Conservation (phyloP, 73 alveolate species). For the Symbiodinium pilosum region DNA sequence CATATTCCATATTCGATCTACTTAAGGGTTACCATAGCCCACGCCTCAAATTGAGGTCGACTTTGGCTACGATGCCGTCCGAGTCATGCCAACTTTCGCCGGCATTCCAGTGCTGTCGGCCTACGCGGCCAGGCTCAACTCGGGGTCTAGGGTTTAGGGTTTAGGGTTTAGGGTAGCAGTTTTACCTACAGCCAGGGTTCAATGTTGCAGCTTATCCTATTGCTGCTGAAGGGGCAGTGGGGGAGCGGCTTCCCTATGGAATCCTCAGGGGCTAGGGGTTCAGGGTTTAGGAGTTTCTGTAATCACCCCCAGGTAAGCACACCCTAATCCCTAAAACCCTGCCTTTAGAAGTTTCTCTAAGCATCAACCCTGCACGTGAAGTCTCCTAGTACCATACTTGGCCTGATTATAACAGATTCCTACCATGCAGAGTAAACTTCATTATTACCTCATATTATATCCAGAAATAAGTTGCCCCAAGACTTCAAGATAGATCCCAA, state of each 20-base stretch:
- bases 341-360: background rate
- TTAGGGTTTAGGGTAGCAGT: background rate
- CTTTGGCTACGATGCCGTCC: conserved; percentile 44
- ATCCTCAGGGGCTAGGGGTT: background rate
- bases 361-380: background rate
- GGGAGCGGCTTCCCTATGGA: too few relatives aligned
- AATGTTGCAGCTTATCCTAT: too few relatives aligned
- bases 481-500: too few relatives aligned
- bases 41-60: background rate
- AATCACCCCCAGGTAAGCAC: background rate
- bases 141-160: background rate
- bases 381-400: background rate
- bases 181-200: too few relatives aligned
- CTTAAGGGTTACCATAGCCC: too few relatives aligned
- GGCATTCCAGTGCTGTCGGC: conserved; percentile 87
- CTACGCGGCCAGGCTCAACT: conserved; percentile 12
- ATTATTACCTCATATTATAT: too few relatives aligned
- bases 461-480: too few relatives aligned
- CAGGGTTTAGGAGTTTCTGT: background rate
- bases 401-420: too few relatives aligned
- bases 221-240: too few relatives aligned
- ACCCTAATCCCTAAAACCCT: background rate
- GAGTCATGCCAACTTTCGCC: conserved; percentile 58
- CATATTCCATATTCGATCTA: too few relatives aligned
- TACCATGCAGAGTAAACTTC: too few relatives aligned